A percentile compares a stretch with the other conserved stretches of the same genome.
These are phyloP conservation scores for Platanus orientalis DNA, from an alignment of 164 flowering plant species.

Conservation along the genomic window DNA sequence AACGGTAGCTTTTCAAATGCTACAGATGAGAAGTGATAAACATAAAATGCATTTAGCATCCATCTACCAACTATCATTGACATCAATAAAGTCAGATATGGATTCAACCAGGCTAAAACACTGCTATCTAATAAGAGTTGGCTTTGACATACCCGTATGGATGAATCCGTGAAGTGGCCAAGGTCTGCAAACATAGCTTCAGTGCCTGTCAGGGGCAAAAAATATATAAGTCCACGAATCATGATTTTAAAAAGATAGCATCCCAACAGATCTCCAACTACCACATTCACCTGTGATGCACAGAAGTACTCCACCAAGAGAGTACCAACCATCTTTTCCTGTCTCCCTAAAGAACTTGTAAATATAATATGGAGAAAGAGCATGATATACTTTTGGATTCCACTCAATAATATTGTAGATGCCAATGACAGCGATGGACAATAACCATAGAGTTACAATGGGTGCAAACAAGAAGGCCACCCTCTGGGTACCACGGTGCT, in stretches of 20 bases:
- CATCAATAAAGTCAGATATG: not conserved
- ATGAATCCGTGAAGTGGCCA: slow-evolving; percentile 47
- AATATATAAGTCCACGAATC: slow-evolving; percentile 7
- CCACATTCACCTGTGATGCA: slow-evolving; percentile 48
- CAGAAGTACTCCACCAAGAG: slow-evolving; percentile 64
- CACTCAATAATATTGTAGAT: slow-evolving; percentile 55
- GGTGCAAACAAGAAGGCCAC: slow-evolving; percentile 66
- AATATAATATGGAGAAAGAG: slow-evolving; percentile 64
- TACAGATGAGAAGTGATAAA: too few relatives aligned
- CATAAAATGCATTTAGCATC: too few relatives aligned
- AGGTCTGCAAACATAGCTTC: slow-evolving; percentile 67
- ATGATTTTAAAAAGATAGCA: slow-evolving; percentile 3
- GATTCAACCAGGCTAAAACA: not conserved
- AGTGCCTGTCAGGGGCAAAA: slow-evolving; percentile 37
- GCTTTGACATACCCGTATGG: slow-evolving; percentile 53
- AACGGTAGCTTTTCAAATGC: too few relatives aligned
- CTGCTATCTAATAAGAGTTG: not conserved
- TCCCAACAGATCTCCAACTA: not conserved
- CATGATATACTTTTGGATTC: slow-evolving; percentile 51
- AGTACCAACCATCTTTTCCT: slow-evolving; percentile 66
- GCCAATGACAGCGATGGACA: slow-evolving; percentile 46
- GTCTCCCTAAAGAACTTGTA: slow-evolving; percentile 46
- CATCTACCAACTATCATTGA: not conserved
- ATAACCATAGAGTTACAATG: slow-evolving; percentile 53
- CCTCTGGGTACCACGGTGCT: slow-evolving; percentile 57